Evolutionary conservation across 106 monocot species (phyloP).

Genomic region (Apostasia shenzhenica): DNA sequence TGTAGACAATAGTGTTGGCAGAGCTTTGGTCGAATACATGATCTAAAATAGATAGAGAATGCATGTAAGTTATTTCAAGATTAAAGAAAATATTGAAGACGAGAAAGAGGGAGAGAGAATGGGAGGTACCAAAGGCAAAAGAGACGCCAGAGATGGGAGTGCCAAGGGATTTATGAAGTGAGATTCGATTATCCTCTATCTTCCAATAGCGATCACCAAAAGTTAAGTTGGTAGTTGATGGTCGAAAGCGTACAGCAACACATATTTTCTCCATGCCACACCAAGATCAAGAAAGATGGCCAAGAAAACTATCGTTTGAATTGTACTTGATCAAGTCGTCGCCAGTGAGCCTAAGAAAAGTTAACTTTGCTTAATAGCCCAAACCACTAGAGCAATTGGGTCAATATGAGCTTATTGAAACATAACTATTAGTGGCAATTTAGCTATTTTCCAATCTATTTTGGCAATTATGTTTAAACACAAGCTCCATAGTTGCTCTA

Average conservation of each 20-base stretch:
- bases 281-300: too few relatives aligned
- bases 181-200: constrained; percentile 69
- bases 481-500: too few relatives aligned
- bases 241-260: constrained; percentile 86
- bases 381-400: too few relatives aligned
- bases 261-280: constrained; percentile 84
- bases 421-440: too few relatives aligned
- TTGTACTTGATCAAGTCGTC: neutral
- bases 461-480: too few relatives aligned
- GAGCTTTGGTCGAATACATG: constrained; percentile 70
- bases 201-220: constrained; percentile 43
- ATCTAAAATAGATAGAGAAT: constrained; percentile 30
- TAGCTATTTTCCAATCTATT: too few relatives aligned
- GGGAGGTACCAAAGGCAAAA: constrained; percentile 62
- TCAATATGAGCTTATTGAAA: too few relatives aligned
- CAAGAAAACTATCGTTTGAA: neutral
- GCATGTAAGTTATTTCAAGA: neutral
- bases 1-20: constrained; percentile 45
- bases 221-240: constrained; percentile 16
- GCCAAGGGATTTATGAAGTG: constrained; percentile 48
- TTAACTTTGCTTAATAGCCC: too few relatives aligned
- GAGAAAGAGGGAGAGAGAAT: neutral
- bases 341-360: neutral
- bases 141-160: constrained; percentile 53
- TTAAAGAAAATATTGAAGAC: neutral